These are phyloP conservation scores for Metschnikowia lochheadii DNA, from an alignment of 805 yeast genomes.

Conservation along the genomic window DNA sequence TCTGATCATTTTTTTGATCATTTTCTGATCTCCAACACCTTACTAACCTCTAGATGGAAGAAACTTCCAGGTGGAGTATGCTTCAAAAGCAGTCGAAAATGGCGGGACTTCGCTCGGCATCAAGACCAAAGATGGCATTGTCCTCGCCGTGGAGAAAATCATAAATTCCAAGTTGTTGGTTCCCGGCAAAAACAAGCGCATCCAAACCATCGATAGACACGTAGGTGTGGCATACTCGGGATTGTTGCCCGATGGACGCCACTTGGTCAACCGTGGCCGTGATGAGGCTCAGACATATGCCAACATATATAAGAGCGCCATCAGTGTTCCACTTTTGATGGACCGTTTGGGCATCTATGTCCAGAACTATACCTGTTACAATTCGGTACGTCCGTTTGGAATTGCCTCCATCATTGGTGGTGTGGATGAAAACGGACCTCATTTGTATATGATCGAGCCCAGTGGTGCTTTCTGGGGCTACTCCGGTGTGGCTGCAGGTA, in stretches of 20 bases:
- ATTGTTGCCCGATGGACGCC: conserved; percentile 93
- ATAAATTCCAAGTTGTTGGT: conserved; percentile 82
- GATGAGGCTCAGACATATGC: conserved; percentile 84
- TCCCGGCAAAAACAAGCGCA: conserved; percentile 83
- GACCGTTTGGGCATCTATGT: conserved; percentile 87
- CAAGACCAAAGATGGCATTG: conserved; percentile 88
- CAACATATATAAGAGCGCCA: conserved; percentile 67
- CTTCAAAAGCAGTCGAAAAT: conserved; percentile 94
- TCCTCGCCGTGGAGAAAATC: conserved; percentile 95
- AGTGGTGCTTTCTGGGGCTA: conserved; percentile 98
- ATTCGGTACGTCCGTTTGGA: conserved; percentile 97
- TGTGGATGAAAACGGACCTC: conserved; percentile 84
- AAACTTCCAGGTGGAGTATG: conserved; percentile 97
- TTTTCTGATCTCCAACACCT: too few species aligned
- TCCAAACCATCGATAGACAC: conserved; percentile 90
- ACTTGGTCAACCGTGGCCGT: conserved; percentile 85
- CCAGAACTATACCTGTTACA: conserved; percentile 92
- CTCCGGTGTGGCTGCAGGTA: conserved; percentile 95
- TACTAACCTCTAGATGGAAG: conserved; percentile 57
- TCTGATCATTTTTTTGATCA: too few species aligned
- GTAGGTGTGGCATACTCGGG: conserved; percentile 96
- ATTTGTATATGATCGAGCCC: conserved; percentile 95
- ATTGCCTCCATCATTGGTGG: conserved; percentile 92
- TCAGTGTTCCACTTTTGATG: conserved; percentile 76
- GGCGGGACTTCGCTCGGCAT: conserved; percentile 95